Evolutionary conservation across 768 basidiomycete species (phyloP).

Genomic region (Mycena filopes): DNA sequence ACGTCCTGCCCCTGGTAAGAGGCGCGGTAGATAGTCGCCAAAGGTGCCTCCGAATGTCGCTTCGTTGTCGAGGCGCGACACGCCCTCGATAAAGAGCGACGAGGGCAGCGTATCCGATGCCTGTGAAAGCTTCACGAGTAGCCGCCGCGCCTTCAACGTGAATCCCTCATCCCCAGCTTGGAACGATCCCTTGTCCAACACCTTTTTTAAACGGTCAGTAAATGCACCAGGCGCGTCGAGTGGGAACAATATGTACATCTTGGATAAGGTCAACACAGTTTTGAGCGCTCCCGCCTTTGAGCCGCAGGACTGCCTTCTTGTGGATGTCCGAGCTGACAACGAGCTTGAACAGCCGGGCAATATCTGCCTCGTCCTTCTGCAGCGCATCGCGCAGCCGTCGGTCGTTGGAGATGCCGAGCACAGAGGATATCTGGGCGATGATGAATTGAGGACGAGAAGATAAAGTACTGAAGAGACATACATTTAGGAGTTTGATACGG

Average conservation of each 20-base stretch:
- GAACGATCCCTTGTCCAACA: slow-evolving; percentile 32
- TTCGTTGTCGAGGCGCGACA: slow-evolving; percentile 34
- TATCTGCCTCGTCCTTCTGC: slow-evolving; percentile 33
- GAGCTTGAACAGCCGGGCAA: slow-evolving; percentile 23
- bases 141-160: slow-evolving; percentile 36
- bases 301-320: slow-evolving; percentile 28
- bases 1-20: slow-evolving; percentile 36
- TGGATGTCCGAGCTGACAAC: slow-evolving; percentile 15
- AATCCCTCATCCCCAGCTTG: slow-evolving; percentile 21
- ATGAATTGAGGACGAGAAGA: background rate
- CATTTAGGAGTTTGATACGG: slow-evolving; percentile 34
- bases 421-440: slow-evolving; percentile 22
- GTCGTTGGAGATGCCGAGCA: slow-evolving; percentile 29
- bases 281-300: slow-evolving; percentile 35
- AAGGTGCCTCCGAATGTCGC: slow-evolving; percentile 42
- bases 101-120: slow-evolving; percentile 37
- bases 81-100: slow-evolving; percentile 39
- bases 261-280: slow-evolving; percentile 35
- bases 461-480: background rate
- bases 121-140: slow-evolving; percentile 38
- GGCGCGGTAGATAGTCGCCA: slow-evolving; percentile 42
- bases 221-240: background rate
- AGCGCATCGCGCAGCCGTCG: slow-evolving; percentile 30
- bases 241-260: slow-evolving; percentile 15
- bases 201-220: slow-evolving; percentile 8